Evolutionary conservation across 192 early-diverging fungal species (phyloP), one percentile per base, ranked within the genome.

Genomic region (Coemansia biformis): DNA sequence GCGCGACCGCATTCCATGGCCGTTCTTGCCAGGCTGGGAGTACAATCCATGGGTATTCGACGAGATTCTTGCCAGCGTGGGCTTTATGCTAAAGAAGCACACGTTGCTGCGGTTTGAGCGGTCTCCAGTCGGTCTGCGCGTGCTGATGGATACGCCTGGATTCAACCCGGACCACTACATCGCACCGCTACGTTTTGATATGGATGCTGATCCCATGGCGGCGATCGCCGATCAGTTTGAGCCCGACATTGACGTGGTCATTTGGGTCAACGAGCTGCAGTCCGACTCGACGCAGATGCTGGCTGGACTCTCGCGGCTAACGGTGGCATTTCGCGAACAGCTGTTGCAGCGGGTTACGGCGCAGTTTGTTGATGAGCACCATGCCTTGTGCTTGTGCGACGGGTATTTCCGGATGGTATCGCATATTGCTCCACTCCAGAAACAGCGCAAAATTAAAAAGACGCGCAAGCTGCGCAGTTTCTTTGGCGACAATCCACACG

Each of bases 21-120:
- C 85, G 14, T 69, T 84, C 34, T 49, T 77, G 54, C 75, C 79
- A 15, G 64, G 76, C 8, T 76, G 65, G 54, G 54, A 77, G 24
- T 41, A 78, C 46, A 83, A 82, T 30, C 75, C 79, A 16, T 79
- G 76, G 49, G 75, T 91, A 40, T 93, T 86, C 70, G 90, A 93
- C 66, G 86, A 85, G 38, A 83, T 83, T 0, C 82, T 91, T 63
- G 81, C 86, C 41, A 79, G 86, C 35, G 78, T 86, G 4, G 88
- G 87, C 36, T 82, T 82, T 21, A 69, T 84, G 30, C 61, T 92
- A 42, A 91, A 89, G 44, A 80, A 80, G 17, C 85, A 86, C 46
- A 79, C 84, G 14, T 78, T 85, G 53, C 46, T 79, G n/a, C 66
- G 86, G 15, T 92, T 85, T 37, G 87, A 91, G 63, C 66, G 77